These are phyloP conservation scores for Citrus trifoliata DNA, from an alignment of 345 rosid genomes.

Conservation along the genomic window DNA sequence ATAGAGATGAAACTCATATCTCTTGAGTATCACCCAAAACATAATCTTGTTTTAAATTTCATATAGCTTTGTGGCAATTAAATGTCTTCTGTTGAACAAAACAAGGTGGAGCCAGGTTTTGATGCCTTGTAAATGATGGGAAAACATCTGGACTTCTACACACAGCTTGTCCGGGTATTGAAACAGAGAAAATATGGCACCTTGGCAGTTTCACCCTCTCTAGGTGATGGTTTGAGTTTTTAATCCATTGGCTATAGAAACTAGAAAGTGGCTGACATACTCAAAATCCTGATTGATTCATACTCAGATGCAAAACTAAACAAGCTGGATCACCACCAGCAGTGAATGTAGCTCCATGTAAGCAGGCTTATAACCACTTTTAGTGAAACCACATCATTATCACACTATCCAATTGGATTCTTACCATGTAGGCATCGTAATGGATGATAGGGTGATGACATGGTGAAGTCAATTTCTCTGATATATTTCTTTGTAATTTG, in stretches of 20 bases:
- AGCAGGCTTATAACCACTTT: background rate
- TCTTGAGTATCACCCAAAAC: background rate
- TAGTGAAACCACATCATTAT: too few relatives aligned
- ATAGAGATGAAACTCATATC: background rate
- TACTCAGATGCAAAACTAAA: background rate
- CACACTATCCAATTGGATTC: too few relatives aligned
- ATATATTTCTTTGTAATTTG: background rate
- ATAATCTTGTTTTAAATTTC: background rate
- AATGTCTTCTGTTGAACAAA: background rate
- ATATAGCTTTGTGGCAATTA: background rate
- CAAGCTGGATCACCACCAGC: background rate
- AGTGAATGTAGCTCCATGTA: background rate
- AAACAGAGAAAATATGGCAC: background rate
- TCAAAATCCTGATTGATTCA: background rate
- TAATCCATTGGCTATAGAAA: background rate
- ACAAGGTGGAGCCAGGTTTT: background rate
- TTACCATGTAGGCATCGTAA: too few relatives aligned
- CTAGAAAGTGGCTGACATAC: background rate
- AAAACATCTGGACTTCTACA: background rate
- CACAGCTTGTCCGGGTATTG: background rate
- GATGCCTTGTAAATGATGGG: background rate
- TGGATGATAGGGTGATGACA: too few relatives aligned
- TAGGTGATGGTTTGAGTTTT: background rate
- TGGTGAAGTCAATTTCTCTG: too few relatives aligned
- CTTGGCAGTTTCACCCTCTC: background rate